phyloP scores from a whole-genome alignment of 257 asterid genomes.

The Thymus mandschuricus region DNA sequence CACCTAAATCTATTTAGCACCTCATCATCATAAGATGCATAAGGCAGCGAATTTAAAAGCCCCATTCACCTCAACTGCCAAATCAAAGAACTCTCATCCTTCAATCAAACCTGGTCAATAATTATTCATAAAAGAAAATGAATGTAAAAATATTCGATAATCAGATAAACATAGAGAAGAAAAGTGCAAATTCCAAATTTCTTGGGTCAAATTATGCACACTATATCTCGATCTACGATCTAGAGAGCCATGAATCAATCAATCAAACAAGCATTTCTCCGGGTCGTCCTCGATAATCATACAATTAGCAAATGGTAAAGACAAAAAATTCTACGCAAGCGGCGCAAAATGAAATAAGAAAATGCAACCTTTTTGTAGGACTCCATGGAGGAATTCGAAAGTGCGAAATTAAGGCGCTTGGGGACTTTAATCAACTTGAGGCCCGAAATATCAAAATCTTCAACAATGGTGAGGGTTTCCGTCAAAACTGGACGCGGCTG shows the following conservation, averaged over 20 bases:
- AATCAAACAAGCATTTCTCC: conserved; percentile 10
- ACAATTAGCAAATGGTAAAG: neutral
- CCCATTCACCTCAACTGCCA: conserved; percentile 22
- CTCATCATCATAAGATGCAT: conserved; percentile 25
- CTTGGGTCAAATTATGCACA: conserved; percentile 29
- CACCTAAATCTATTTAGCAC: conserved; percentile 13
- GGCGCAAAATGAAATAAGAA: neutral
- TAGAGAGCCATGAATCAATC: neutral
- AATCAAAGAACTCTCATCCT: conserved; percentile 6
- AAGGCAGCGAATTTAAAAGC: conserved; percentile 13
- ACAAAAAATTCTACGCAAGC: conserved; percentile 29
- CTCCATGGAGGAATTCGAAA: conserved; percentile 62
- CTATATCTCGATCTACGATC: neutral
- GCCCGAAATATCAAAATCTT: conserved; percentile 71
- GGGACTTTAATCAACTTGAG: conserved; percentile 71
- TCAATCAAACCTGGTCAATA: neutral
- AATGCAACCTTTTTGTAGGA: conserved; percentile 66
- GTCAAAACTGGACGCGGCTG: conserved; percentile 30
- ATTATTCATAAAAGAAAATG: conserved; percentile 3
- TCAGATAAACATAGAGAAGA: neutral
- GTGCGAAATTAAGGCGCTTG: conserved; percentile 53
- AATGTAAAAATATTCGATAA: neutral
- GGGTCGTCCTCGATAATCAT: neutral
- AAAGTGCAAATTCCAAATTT: neutral
- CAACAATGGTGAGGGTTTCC: conserved; percentile 41